Base-by-base conservation (phyloP, 2,329 filamentous ascomycete genomes). In the Pyrenophora tritici-repentis region DNA sequence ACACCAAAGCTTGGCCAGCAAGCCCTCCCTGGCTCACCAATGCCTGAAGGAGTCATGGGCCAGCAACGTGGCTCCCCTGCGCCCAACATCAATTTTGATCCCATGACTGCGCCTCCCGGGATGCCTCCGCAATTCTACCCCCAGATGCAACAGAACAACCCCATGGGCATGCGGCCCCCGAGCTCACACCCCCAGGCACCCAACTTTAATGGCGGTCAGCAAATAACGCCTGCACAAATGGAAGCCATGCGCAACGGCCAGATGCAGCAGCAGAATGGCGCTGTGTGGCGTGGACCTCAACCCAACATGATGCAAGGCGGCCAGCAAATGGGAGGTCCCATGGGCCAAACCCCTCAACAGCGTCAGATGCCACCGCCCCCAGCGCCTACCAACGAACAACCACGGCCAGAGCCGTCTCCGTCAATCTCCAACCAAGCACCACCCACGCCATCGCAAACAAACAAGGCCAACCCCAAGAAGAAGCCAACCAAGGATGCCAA, bases 401-500 rank as follows among this genome's bases (percentile, higher is more conserved):
- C 71, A 16, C 69, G 76, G 22, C 76, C 77, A 9, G 75, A 79
- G 44, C 78, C 78, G 42, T 80, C 78, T 50, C 78, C 79, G 14
- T 73, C 75, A 31, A 75, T 76, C 55, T 72, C 73, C 20, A 69
- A 76, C 38, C 61, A 65, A 41, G 87, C 87, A 31, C 89, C 90
- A 1, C 89, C 89, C 1, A 94, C 90, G 3, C 90, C 90, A 1
- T 86, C 84, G 43, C 88, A 90, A 68, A 73, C 79, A 1, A 87
- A 86, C 67, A 93, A 93, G 78, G 75, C 87, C 3, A 86, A 84
- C 29, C 87, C 88, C 1, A 91, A 90, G 59, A 93, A 93, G 82
- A 89, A 90, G 78, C 77, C 76, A 4, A 87, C 87, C 73, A 81
- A 78, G 54, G 78, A 83, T 4, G 88, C 87, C 73, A 90, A 90